Base-by-base conservation (phyloP, 2,329 filamentous ascomycete genomes). In the Clonostachys solani region DNA sequence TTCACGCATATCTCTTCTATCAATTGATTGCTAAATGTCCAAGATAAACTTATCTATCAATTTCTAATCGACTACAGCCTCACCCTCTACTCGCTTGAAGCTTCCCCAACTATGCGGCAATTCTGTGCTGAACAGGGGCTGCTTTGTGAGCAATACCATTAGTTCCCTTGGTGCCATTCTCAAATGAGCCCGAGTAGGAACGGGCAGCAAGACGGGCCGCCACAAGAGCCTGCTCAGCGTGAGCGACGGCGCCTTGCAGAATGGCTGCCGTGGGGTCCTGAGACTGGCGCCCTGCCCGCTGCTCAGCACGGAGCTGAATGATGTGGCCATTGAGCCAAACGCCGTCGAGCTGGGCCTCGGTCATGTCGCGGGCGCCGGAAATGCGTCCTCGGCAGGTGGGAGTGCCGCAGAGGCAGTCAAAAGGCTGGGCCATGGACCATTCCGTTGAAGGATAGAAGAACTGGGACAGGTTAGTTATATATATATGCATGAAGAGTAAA, bases 371-470 rank as follows among this genome's bases (percentile, higher is more conserved):
- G 12, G 86, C 86, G 15, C 86, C 86, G 40, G 67, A 63, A 52
- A 89, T 86, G 52, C 64, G 72, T 13, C 84, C 83, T 45, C 75
- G 73, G 66, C 86, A 89, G 17, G 69, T 67, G 1, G 69, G 54
- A 5, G 71, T 72, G 51, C 74, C 72, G 60, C 86, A 89, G 50
- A 77, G 69, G 61, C 86, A 89, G 50, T 77, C 67, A 60, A 89
- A 89, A 5, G 83, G 75, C 69, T 89, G 85, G 33, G 81, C 80
- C 85, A 89, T 88, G 57, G 73, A 58, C 84, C 84, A 89, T 65
- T 89, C 86, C 2, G 84, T 88, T 46, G 82, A 87, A 5, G 86
- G 84, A 56, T 89, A 89, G 67, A 89, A 89, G 69, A 88, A 89
- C 60, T 80, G 45, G 3, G n/a, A 33, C 5, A 33, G 37, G 34